A percentile compares a stretch with the other conserved stretches of the same genome.
phyloP scores from a whole-genome alignment of 106 monocot genomes.

The Platanthera zijinensis region DNA sequence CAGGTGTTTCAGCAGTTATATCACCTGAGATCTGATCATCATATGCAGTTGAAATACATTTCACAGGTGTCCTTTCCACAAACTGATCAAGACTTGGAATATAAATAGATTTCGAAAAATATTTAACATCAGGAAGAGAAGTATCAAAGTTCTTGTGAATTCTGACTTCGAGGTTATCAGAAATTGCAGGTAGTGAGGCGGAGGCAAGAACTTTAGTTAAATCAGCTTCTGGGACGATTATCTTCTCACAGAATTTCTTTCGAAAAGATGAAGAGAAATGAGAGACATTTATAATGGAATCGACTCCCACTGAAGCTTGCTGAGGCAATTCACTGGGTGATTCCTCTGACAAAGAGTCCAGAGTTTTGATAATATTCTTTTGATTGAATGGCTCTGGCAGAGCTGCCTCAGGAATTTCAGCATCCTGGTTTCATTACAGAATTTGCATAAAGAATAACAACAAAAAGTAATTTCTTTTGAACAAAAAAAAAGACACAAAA shows the following conservation, averaged over 20 bases:
- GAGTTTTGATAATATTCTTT: neutral
- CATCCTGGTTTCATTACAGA: constrained; percentile 22
- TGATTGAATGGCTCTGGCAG: constrained; percentile 55
- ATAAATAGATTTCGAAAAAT: constrained; percentile 9
- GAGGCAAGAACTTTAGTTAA: constrained; percentile 19
- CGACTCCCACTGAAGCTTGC: constrained; percentile 6
- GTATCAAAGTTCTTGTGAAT: neutral
- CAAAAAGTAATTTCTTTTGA: neutral
- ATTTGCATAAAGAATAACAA: neutral
- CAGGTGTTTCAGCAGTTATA: constrained; percentile 34
- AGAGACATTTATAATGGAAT: constrained; percentile 19
- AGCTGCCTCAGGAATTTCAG: constrained; percentile 41
- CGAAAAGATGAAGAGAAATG: constrained; percentile 44
- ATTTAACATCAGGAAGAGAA: constrained; percentile 1
- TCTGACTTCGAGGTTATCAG: neutral
- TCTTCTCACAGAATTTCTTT: constrained; percentile 36
- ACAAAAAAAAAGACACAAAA: neutral
- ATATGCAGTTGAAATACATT: constrained; percentile 6
- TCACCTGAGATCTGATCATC: neutral
- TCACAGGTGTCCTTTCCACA: too few relatives aligned
- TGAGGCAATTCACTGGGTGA: constrained; percentile 11
- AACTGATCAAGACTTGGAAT: neutral
- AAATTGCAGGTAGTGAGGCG: neutral
- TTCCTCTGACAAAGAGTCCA: constrained; percentile 2
- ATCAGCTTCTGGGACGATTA: constrained; percentile 18